Conservation (phyloP, 805 yeast species). For the Saccharomycopsis sp. region DNA sequence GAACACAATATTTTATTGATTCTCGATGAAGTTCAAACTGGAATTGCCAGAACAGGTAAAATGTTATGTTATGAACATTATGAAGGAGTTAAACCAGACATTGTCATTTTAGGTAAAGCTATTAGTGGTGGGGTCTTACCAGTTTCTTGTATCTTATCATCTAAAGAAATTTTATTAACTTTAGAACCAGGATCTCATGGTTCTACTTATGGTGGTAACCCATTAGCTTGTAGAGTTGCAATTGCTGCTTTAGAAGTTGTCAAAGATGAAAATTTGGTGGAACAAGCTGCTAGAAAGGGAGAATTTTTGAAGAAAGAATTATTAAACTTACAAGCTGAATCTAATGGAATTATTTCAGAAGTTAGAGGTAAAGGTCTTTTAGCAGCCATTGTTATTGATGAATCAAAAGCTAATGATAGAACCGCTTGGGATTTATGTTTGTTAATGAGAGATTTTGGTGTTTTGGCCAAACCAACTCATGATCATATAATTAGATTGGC, state of each 20-base stretch:
- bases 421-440: slow-evolving; percentile 95
- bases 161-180: slow-evolving; percentile 81
- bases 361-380: slow-evolving; percentile 82
- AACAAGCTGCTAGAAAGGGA: slow-evolving; percentile 68
- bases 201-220: slow-evolving; percentile 96
- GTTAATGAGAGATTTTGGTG: slow-evolving; percentile 78
- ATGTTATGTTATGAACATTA: slow-evolving; percentile 87
- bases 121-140: slow-evolving; percentile 92
- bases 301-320: slow-evolving; percentile 53
- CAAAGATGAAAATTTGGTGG: slow-evolving; percentile 74
- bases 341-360: slow-evolving; percentile 44
- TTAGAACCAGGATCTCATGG: slow-evolving; percentile 96
- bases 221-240: slow-evolving; percentile 86
- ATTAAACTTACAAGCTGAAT: slow-evolving; percentile 38
- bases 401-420: slow-evolving; percentile 72
- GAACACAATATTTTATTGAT: slow-evolving; percentile 80
- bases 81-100: slow-evolving; percentile 70
- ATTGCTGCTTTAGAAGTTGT: slow-evolving; percentile 89
- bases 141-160: slow-evolving; percentile 82
- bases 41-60: slow-evolving; percentile 95
- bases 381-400: slow-evolving; percentile 86
- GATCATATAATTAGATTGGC: slow-evolving; percentile 93
- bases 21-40: slow-evolving; percentile 96
- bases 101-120: slow-evolving; percentile 87
- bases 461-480: slow-evolving; percentile 94